Evolutionary conservation across 805 yeast genomes (phyloP), one percentile per base, ranked within the genome.

Genomic region (Cyberlindnera bimundalis): DNA sequence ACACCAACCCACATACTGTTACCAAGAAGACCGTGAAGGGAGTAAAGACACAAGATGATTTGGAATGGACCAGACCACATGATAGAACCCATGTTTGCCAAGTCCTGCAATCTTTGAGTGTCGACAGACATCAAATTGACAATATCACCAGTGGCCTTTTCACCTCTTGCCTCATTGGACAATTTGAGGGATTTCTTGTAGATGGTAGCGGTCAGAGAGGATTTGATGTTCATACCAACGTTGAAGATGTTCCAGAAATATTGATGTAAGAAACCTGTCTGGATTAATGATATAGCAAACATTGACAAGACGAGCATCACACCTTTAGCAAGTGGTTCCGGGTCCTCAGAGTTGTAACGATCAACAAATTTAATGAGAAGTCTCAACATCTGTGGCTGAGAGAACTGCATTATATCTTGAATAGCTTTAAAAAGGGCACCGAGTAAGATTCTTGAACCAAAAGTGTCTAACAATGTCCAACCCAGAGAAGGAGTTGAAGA

Each of bases 1-100:
- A 91, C 95, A 61, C 98, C 98, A 30, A 95, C 83, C 96, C 96
- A 87, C 95, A 90, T 89, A n/a, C 93, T 76, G 44, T 80, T 77
- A 27, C 96, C 96, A 42, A 90, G 63, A 33, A 90, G 65, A 4
- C 76, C 73, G 61, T 88, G 76, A 39, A 90, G 69, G 1, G 93
- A 81, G 32, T 73, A 61, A 46, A 90, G 70, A 70, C 97, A 88
- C 42, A 90, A 64, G 18, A 73, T 55, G 50, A 90, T 79, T 64
- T 90, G 96, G 65, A 89, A 84, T 1, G 97, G 97, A 35, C 96
- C 96, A 1, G 96, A 87, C 95, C 96, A 88, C 37, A 86, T 69
- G 39, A 87, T 71, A 53, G 86, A 83, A 47, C 89, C 76, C 61
- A 81, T 78, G 59, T 85, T 89, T 18, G 84, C 76, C 41, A 88